These are phyloP conservation scores for Licmophora abbreviata DNA, from an alignment of 108 stramenopile species.

Conservation along the genomic window DNA sequence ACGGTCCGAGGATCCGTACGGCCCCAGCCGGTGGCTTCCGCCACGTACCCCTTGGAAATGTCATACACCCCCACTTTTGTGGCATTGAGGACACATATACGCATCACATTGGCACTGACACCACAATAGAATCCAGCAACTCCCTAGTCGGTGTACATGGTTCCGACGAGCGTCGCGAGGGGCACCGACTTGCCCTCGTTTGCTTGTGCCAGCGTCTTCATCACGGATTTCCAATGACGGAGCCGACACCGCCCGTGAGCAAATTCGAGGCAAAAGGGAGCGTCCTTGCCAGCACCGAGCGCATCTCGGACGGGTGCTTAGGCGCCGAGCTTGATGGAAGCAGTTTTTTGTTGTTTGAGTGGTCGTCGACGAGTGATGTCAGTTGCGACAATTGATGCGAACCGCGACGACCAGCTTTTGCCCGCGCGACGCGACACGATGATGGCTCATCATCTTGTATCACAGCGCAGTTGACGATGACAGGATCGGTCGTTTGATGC, in stretches of 20 bases:
- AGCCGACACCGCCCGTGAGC: conserved; percentile 66
- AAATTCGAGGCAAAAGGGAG: conserved; percentile 69
- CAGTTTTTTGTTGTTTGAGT: no score
- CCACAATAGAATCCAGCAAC: conserved; percentile 62
- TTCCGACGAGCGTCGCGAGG: conserved; percentile 21
- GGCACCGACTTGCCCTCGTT: conserved; percentile 30
- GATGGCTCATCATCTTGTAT: no score
- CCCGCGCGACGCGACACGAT: no score
- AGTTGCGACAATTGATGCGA: no score
- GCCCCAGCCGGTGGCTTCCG: conserved; percentile 30
- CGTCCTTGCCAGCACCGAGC: conserved; percentile 38
- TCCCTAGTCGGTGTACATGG: conserved; percentile 51
- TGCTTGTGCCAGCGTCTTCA: conserved; percentile 63
- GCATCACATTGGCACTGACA: conserved; percentile 42
- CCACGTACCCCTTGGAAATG: conserved; percentile 65
- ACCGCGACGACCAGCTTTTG: no score
- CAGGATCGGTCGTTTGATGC: no score
- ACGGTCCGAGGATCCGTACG: conserved; percentile 37
- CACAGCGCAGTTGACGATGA: no score
- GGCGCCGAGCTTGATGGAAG: conserved; percentile 70
- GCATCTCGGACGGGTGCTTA: conserved; percentile 49
- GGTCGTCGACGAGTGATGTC: no score
- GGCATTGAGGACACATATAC: conserved; percentile 60
- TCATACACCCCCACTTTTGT: conserved; percentile 78
- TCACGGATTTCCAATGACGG: conserved; percentile 77